Percentiles rank a stretch among this genome's conserved stretches.
phyloP scores from a whole-genome alignment of 805 yeast species.

The Priceomyces carsonii region DNA sequence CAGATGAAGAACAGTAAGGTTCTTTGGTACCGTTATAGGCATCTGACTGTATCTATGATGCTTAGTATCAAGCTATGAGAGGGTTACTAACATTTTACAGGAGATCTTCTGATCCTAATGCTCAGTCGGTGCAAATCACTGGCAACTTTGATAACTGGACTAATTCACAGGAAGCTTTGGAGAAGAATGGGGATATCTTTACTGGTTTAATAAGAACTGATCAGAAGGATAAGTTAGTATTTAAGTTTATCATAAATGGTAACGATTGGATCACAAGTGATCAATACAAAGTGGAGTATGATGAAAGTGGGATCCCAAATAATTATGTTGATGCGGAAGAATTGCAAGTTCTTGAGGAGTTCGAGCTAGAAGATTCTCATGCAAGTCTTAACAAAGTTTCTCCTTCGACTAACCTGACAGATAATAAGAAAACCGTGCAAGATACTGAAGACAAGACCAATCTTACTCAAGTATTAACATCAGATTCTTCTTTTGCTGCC shows the following conservation, averaged over 20 bases:
- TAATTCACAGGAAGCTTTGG: slow-evolving; percentile 19
- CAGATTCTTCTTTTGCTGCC: slow-evolving; percentile 38
- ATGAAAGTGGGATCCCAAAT: slow-evolving; percentile 37
- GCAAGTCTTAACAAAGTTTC: background rate
- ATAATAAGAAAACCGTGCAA: slow-evolving; percentile 2
- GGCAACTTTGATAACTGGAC: slow-evolving; percentile 46
- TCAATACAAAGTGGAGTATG: slow-evolving; percentile 24
- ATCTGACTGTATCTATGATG: too few species aligned
- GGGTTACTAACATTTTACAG: slow-evolving; percentile 9
- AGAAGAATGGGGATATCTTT: slow-evolving; percentile 16
- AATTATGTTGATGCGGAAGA: slow-evolving; percentile 31
- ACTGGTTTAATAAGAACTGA: slow-evolving; percentile 21
- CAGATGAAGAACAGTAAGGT: too few species aligned
- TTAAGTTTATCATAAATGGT: slow-evolving; percentile 40
- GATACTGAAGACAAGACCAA: slow-evolving; percentile 6
- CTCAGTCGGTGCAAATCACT: slow-evolving; percentile 32
- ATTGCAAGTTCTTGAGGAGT: slow-evolving; percentile 20
- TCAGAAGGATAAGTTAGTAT: slow-evolving; percentile 26
- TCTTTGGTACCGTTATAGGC: too few species aligned
- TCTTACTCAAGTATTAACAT: slow-evolving; percentile 27
- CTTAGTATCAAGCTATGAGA: background rate
- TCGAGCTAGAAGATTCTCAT: slow-evolving; percentile 14
- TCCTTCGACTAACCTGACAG: slow-evolving; percentile 1
- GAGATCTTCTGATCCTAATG: slow-evolving; percentile 11
- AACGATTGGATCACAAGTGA: slow-evolving; percentile 29